phyloP scores from a whole-genome alignment of 805 yeast species.

The Monosporozyma solicola region DNA sequence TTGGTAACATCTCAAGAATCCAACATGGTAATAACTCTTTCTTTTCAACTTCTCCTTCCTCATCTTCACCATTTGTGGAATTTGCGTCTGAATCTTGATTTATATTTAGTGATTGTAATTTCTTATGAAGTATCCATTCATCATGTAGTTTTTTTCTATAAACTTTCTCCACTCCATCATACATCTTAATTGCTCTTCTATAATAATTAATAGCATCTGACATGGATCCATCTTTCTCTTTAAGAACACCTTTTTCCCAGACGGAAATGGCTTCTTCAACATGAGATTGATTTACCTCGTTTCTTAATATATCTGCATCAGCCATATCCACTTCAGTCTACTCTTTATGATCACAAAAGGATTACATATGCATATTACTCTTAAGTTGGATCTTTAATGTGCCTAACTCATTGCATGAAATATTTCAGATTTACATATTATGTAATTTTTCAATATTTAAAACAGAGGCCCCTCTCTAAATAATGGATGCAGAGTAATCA shows the following conservation, averaged over 20 bases:
- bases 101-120: constrained; percentile 10
- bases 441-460: neutral
- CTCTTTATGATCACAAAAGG: neutral
- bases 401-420: neutral
- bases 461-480: neutral
- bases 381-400: neutral
- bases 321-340: neutral
- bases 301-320: neutral
- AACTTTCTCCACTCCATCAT: constrained; percentile 52
- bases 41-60: constrained; percentile 14
- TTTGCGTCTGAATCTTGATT: constrained; percentile 4
- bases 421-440: neutral
- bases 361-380: neutral
- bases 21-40: constrained; percentile 33
- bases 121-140: constrained; percentile 28
- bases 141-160: constrained; percentile 52
- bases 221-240: constrained; percentile 66
- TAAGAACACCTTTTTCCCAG: constrained; percentile 62
- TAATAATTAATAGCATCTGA: constrained; percentile 74
- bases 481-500: neutral
- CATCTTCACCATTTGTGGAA: constrained; percentile 9
- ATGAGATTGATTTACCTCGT: neutral
- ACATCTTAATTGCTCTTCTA: constrained; percentile 53
- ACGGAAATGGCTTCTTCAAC: constrained; percentile 42
- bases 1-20: constrained; percentile 39